Percentiles rank a stretch among this genome's conserved stretches.
Evolutionary conservation across 163 green algal genomes (phyloP).

Genomic region (Scenedesmus sp.): DNA sequence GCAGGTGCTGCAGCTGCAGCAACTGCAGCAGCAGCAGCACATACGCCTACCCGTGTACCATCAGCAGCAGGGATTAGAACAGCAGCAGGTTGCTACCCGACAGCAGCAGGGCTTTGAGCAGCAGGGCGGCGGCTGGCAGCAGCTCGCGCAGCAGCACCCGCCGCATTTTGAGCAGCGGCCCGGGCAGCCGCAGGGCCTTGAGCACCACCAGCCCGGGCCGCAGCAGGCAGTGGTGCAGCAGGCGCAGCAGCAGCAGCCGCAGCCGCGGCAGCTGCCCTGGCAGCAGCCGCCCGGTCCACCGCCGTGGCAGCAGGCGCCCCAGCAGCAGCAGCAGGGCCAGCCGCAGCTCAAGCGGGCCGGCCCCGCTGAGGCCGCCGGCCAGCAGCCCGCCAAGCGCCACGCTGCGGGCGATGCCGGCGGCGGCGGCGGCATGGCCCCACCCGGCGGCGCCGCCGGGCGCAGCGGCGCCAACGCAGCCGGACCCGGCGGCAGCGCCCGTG

Average conservation of each 20-base stretch:
- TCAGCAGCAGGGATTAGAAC: too few relatives aligned
- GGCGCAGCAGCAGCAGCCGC: constrained; percentile 10
- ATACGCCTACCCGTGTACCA: too few relatives aligned
- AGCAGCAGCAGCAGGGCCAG: background rate
- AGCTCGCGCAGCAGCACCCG: background rate
- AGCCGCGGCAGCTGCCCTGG: background rate
- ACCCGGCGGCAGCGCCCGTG: too few relatives aligned
- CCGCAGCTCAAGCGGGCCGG: background rate
- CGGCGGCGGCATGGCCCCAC: too few relatives aligned
- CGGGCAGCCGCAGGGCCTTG: background rate
- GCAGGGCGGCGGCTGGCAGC: background rate
- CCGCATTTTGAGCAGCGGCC: background rate
- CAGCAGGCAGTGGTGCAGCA: background rate
- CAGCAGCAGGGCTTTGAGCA: constrained; percentile 8
- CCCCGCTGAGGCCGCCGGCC: background rate
- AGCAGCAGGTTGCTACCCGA: background rate
- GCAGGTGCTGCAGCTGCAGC: background rate
- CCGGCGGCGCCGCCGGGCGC: too few relatives aligned
- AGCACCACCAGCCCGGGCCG: background rate
- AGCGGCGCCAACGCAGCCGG: too few relatives aligned
- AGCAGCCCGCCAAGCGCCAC: constrained; percentile 1
- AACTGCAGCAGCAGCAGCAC: background rate
- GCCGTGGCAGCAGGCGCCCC: background rate
- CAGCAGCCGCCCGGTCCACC: background rate
- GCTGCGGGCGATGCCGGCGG: background rate